Base-by-base conservation (phyloP, 768 basidiomycete genomes). In the Lyophyllum atratum region DNA sequence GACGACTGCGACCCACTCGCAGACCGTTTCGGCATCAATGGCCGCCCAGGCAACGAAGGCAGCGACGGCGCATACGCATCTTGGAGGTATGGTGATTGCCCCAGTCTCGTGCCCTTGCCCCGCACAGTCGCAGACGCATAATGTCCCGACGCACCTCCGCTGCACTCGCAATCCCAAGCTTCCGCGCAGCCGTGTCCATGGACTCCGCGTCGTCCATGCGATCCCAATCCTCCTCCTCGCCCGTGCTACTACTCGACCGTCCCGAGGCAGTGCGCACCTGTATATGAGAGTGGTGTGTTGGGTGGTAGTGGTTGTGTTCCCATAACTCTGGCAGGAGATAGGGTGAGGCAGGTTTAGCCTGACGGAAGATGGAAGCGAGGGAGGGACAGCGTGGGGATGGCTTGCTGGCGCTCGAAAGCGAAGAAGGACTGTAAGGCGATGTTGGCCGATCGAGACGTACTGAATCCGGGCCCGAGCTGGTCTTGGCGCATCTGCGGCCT, bases 381-480 rank as follows among this genome's bases (percentile, higher is more conserved):
- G 90, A 92, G 0, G 92, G 92, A 14, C 91, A 84, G 0, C 92
- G 83, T n/a, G 90, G 88, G 0, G 88, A 88, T 0, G 81, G 70
- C 57, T 84, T 82, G 45, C 75, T 72, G 8, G 17, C 19, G 17
- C 5, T n/a, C 17, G 71, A 37, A 15, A 74, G 69, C 9, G 81
- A 72, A 0, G 80, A 68, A 6, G 80, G 70, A 15, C 73, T 70
- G 55, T 81, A 82, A 0, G 83, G 83, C 5, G 85, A 81, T 26
- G 71, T 73, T 0, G 79, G 70, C 45, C 72, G 71, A 31, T 66
- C 65, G 28, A 74, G 72, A 22, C 76, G 70, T 39, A 77, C 60
- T 0, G 78, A 79, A 28, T 87, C 86, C 0, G 84, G 83, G 0
- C 84, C 82, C 0, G 76, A 72, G 58, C 82, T 87, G 11, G 81